A percentile compares a stretch with the other conserved stretches of the same genome.
phyloP scores from a whole-genome alignment of 345 rosid species.

The Noccaea caerulescens region DNA sequence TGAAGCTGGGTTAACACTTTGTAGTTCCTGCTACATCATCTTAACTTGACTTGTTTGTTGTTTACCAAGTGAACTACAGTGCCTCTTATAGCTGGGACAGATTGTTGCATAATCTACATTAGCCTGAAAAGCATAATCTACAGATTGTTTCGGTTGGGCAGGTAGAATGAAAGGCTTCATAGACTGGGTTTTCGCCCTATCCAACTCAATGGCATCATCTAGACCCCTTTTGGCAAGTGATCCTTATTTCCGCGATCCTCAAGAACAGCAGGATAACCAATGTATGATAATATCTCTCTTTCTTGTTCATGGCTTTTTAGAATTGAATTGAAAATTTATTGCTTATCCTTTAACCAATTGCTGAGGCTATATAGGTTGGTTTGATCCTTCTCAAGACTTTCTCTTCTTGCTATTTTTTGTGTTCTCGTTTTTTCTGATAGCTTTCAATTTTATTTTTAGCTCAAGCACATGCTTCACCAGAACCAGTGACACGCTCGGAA shows the following conservation, averaged over 20 bases:
- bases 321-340: slow-evolving; percentile 5
- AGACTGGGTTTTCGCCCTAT: slow-evolving; percentile 72
- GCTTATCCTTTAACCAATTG: slow-evolving; percentile 13
- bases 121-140: not conserved
- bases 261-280: slow-evolving; percentile 51
- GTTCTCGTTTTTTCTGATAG: slow-evolving; percentile 20
- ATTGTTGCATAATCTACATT: slow-evolving; percentile 11
- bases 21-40: not conserved
- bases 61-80: not conserved
- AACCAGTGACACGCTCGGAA: slow-evolving; percentile 46
- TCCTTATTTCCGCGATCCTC: slow-evolving; percentile 47
- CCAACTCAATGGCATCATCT: slow-evolving; percentile 65
- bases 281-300: slow-evolving; percentile 40
- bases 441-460: slow-evolving; percentile 46
- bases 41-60: not conserved
- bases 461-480: slow-evolving; percentile 40
- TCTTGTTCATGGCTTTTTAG: not conserved
- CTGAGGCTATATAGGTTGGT: not conserved
- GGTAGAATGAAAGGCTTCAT: slow-evolving; percentile 72
- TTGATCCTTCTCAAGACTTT: not conserved
- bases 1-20: not conserved
- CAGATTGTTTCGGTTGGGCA: slow-evolving; percentile 10
- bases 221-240: slow-evolving; percentile 60
- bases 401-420: not conserved
- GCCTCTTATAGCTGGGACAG: not conserved